Evolutionary conservation across 1,139 yeast species (phyloP), one percentile per base, ranked within the genome.

Genomic region (Yamadazyma taylorii): DNA sequence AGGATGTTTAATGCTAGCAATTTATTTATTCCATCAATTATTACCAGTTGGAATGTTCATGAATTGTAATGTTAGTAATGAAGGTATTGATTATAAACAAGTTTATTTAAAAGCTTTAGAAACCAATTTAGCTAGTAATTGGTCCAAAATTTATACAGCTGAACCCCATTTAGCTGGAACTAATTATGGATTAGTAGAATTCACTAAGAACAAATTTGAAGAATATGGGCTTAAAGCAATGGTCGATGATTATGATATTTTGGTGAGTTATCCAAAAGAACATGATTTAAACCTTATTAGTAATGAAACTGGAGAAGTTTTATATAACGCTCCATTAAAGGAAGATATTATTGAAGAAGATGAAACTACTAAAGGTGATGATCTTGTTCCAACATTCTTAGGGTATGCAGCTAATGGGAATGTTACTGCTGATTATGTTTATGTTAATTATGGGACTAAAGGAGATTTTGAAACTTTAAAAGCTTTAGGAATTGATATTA

Each of bases 321-420:
- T 74, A 30, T 86, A 79, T 57, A 66, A 69, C 41, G 89, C 96
- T 4, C 69, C 81, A 1, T 68, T 87, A 45, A 67, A 69, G 45
- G 96, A 88, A 60, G 96, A 88, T 53, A 80, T 61, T 11, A 53
- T 88, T 28, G 64, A 75, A 10, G 85, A 85, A 40, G 97, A 89
- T 58, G 74, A 78, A 24, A 81, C 89, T 24, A 73, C 95, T 1
- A 55, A 59, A 6, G 66, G 70, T 12, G 58, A 60, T 30, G 80
- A 75, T 33, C 47, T 60, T 10, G 57, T 69, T 30, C 77, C 77
- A 6, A 69, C 75, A 2, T 70, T 69, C 40, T 63, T 69, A 52
- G 71, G 69, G 1, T 71, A 71, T 43, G 71, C 71, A 17, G 77
- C 75, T 33, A 70, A 67, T 48, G 77, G 77, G 14, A 70, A 70